These are phyloP conservation scores for Chaetomiaceae sp. DNA, from an alignment of 2,329 filamentous ascomycete genomes.

Conservation along the genomic window DNA sequence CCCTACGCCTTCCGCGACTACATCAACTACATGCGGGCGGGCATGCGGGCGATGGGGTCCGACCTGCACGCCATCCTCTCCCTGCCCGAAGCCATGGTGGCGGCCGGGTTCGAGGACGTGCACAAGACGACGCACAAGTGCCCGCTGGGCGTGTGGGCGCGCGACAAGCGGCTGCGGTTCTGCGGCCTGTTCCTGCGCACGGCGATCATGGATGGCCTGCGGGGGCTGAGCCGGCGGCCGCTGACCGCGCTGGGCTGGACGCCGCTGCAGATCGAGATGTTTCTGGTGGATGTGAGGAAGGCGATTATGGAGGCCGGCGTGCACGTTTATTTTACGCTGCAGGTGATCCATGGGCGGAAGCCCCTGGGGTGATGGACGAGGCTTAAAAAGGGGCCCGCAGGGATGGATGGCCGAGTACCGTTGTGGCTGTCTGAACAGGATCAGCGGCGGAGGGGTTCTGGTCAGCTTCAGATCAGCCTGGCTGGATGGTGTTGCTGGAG, in stretches of 20 bases:
- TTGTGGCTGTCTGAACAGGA: too few relatives aligned
- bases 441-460: too few relatives aligned
- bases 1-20: slow-evolving; percentile 48
- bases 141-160: slow-evolving; percentile 48
- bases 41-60: slow-evolving; percentile 39
- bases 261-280: slow-evolving; percentile 35
- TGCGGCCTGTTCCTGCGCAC: slow-evolving; percentile 45
- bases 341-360: slow-evolving; percentile 33
- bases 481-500: too few relatives aligned
- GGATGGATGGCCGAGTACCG: too few relatives aligned
- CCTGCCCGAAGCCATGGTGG: slow-evolving; percentile 35
- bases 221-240: slow-evolving; percentile 30
- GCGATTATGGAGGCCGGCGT: slow-evolving; percentile 29
- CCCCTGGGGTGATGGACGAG: slow-evolving; percentile 18
- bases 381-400: too few relatives aligned
- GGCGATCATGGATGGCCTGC: slow-evolving; percentile 35
- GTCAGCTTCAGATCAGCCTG: too few relatives aligned
- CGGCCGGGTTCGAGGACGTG: slow-evolving; percentile 41
- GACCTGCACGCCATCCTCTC: slow-evolving; percentile 39
- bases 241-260: slow-evolving; percentile 34
- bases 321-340: slow-evolving; percentile 32
- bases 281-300: slow-evolving; percentile 34
- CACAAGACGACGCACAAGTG: slow-evolving; percentile 37
- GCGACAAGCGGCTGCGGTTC: slow-evolving; percentile 38
- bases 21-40: slow-evolving; percentile 37